These are phyloP conservation scores for Tuber microsphaerosporum DNA, from an alignment of 495 filamentous ascomycete genomes.

Conservation along the genomic window DNA sequence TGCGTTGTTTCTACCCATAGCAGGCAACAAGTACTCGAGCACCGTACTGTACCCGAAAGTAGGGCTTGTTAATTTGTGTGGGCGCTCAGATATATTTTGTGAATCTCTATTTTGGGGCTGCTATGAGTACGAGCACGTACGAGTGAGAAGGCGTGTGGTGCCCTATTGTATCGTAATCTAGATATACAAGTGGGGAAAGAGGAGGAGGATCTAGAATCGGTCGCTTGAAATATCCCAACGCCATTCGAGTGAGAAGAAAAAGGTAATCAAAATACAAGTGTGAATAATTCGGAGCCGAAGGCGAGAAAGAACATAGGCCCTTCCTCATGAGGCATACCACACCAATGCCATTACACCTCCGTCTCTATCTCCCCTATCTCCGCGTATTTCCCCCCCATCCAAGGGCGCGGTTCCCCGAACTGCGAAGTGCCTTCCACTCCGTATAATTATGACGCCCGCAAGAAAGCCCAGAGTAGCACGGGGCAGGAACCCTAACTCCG, in stretches of 20 bases:
- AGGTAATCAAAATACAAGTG: background rate
- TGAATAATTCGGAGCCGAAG: background rate
- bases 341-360: background rate
- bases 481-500: slow-evolving; percentile 9
- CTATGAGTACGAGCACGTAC: background rate
- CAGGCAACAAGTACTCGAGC: too few species aligned
- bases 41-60: background rate
- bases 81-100: background rate
- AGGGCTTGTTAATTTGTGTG: background rate
- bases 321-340: background rate
- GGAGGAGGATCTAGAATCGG: background rate
- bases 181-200: background rate
- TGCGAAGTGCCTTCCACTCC: background rate
- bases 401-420: slow-evolving; percentile 12
- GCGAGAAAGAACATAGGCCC: background rate
- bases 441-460: slow-evolving; percentile 13
- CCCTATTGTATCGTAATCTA: background rate
- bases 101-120: background rate
- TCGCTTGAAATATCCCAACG: background rate
- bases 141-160: background rate
- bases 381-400: slow-evolving; percentile 18
- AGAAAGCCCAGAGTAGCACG: slow-evolving; percentile 10
- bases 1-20: background rate
- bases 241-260: background rate
- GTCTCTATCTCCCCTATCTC: background rate